A percentile compares a stretch with the other conserved stretches of the same genome.
These are phyloP conservation scores for Cudoniella acicularis DNA, from an alignment of 495 filamentous ascomycete species.

Conservation along the genomic window DNA sequence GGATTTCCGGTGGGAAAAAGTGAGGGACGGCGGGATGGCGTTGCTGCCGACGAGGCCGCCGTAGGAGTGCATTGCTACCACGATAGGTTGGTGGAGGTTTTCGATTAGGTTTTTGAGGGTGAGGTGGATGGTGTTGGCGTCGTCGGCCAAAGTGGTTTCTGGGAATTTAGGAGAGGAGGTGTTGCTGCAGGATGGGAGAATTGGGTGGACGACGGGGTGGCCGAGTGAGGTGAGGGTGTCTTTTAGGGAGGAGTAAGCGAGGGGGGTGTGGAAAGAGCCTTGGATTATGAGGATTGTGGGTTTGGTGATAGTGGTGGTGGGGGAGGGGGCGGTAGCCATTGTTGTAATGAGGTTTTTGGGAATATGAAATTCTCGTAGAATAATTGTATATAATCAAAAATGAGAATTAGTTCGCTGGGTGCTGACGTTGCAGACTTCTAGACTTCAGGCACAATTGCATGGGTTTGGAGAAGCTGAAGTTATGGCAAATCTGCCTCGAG, in stretches of 20 bases:
- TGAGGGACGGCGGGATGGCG: not conserved
- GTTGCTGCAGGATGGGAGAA: constrained; percentile 17
- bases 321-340: not conserved
- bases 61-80: not conserved
- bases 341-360: not conserved
- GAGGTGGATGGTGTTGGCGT: constrained; percentile 14
- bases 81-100: not conserved
- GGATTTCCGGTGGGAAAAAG: not conserved
- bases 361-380: too few relatives aligned
- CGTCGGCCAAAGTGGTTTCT: constrained; percentile 15
- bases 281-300: constrained; percentile 17
- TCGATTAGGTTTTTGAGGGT: not conserved
- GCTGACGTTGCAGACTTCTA: too few relatives aligned
- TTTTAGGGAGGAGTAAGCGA: constrained; percentile 14
- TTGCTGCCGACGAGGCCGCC: not conserved
- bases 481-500: too few relatives aligned
- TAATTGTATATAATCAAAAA: too few relatives aligned
- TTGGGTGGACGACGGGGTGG: constrained; percentile 18
- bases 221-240: constrained; percentile 4
- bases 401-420: too few relatives aligned
- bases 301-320: not conserved
- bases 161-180: constrained; percentile 13
- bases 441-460: too few relatives aligned
- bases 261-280: constrained; percentile 20
- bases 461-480: too few relatives aligned